phyloP scores from a whole-genome alignment of 2,329 filamentous ascomycete species.

The Aspergillus sp. region DNA sequence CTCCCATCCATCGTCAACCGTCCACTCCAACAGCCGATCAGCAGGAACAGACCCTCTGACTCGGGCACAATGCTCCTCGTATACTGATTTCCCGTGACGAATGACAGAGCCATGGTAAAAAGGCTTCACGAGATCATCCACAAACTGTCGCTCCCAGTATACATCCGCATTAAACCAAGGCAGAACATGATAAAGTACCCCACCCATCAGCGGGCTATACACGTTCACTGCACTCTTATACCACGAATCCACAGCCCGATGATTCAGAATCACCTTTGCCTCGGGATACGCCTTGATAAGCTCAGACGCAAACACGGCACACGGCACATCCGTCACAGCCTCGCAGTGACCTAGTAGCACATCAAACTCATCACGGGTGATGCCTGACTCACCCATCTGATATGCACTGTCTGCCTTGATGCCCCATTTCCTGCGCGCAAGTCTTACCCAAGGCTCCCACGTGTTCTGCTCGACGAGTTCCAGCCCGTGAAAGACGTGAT shows the following conservation, averaged over 20 bases:
- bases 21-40: slow-evolving; percentile 8
- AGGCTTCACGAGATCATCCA: background rate
- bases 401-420: background rate
- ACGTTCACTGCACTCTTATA: background rate
- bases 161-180: slow-evolving; percentile 3
- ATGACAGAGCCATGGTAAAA: background rate
- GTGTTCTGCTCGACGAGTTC: too few relatives aligned
- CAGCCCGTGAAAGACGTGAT: background rate
- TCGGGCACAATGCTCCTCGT: slow-evolving; percentile 6
- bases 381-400: background rate
- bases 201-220: background rate
- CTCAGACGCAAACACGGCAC: slow-evolving; percentile 12
- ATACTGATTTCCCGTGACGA: slow-evolving; percentile 6
- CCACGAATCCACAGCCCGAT: slow-evolving; percentile 15
- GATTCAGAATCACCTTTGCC: slow-evolving; percentile 20
- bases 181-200: too few relatives aligned
- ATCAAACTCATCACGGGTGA: background rate
- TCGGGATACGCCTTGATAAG: slow-evolving; percentile 17
- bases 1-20: slow-evolving; percentile 11
- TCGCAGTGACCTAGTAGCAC: slow-evolving; percentile 6
- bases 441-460: background rate
- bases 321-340: slow-evolving; percentile 15
- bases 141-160: background rate
- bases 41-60: slow-evolving; percentile 1
- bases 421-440: background rate